These are phyloP conservation scores for Phenoliferia sp. DNA, from an alignment of 1,284 basidiomycete genomes.

Conservation along the genomic window DNA sequence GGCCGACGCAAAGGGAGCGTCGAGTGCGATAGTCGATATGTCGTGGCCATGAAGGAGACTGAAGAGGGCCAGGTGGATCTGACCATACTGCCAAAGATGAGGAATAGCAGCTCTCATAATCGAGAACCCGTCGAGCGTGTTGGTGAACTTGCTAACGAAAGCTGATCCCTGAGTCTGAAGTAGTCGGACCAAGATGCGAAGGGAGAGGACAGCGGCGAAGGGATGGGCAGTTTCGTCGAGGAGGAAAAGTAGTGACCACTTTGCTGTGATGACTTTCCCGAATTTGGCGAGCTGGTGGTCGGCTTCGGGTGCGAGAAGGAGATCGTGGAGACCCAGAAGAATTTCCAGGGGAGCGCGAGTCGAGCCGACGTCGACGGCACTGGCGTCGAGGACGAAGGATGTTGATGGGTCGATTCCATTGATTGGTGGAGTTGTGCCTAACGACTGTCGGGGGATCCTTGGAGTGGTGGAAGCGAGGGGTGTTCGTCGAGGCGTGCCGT, in stretches of 20 bases:
- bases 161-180: slow-evolving; percentile 15
- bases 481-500: neutral
- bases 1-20: neutral
- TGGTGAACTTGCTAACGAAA: slow-evolving; percentile 13
- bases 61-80: slow-evolving; percentile 16
- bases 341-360: neutral
- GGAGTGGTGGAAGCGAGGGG: neutral
- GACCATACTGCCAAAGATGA: slow-evolving; percentile 10
- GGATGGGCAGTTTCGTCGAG: slow-evolving; percentile 13
- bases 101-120: slow-evolving; percentile 13
- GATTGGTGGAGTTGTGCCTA: neutral
- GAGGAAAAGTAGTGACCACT: slow-evolving; percentile 18
- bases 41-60: slow-evolving; percentile 15
- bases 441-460: neutral
- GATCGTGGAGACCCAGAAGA: slow-evolving; percentile 11
- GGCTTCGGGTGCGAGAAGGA: slow-evolving; percentile 5
- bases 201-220: slow-evolving; percentile 10
- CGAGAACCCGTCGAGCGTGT: slow-evolving; percentile 12
- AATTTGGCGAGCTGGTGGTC: slow-evolving; percentile 11
- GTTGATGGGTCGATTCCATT: neutral
- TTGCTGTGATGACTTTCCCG: slow-evolving; percentile 14
- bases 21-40: slow-evolving; percentile 8
- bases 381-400: slow-evolving; percentile 8
- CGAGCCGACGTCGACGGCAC: neutral
- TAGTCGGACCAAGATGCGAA: slow-evolving; percentile 20